These are phyloP conservation scores for Geranomyces michiganensis DNA, from an alignment of 192 early-diverging fungal species.

Conservation along the genomic window DNA sequence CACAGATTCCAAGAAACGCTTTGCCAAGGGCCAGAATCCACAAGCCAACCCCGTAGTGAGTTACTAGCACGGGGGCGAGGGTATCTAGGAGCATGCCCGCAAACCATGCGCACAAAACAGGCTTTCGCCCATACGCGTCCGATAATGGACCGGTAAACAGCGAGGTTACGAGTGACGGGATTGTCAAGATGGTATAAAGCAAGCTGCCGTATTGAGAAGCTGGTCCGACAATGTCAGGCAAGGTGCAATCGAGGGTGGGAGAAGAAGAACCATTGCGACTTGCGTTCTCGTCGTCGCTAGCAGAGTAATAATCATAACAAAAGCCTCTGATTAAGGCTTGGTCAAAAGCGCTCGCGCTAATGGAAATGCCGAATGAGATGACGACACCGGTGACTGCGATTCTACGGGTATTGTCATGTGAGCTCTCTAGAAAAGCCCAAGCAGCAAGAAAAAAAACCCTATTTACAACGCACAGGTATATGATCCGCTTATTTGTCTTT, in stretches of 20 bases:
- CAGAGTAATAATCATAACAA: background rate
- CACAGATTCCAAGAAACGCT: background rate
- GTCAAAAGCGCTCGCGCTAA: background rate
- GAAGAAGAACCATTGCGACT: too few species aligned
- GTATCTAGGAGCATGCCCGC: slow-evolving; percentile 3
- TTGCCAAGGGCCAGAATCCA: slow-evolving; percentile 7
- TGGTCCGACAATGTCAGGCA: slow-evolving; percentile 9
- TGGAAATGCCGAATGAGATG: slow-evolving; percentile 7
- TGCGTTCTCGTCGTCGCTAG: background rate
- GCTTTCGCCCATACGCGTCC: slow-evolving; percentile 13
- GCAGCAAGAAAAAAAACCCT: background rate
- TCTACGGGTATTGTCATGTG: background rate
- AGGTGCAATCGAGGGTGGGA: slow-evolving; percentile 11
- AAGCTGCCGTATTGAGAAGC: background rate
- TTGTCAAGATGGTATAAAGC: background rate
- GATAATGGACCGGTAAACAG: slow-evolving; percentile 12
- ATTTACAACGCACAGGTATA: slow-evolving; percentile 3
- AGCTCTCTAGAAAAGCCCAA: background rate
- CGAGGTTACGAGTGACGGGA: background rate
- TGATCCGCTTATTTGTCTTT: background rate
- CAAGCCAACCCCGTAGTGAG: background rate
- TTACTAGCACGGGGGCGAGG: background rate
- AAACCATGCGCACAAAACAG: background rate
- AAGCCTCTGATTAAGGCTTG: slow-evolving; percentile 12
- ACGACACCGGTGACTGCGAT: background rate